Conservation (phyloP, 1,284 basidiomycete species). For the Ustilago esculenta region DNA sequence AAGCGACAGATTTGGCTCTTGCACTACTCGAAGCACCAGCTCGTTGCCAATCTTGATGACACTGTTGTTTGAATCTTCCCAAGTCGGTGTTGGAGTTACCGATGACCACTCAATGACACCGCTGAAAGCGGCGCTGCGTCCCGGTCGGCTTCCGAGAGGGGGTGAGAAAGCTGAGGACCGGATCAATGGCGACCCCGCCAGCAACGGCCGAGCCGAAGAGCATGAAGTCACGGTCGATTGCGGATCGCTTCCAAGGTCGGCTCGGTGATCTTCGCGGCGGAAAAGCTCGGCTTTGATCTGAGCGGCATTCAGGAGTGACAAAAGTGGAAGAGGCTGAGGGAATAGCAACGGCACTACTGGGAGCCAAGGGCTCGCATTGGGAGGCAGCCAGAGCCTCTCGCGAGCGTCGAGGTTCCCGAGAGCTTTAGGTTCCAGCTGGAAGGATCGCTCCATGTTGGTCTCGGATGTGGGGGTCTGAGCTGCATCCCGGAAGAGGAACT, state of each 20-base stretch:
- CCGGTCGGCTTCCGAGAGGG: constrained; percentile 8
- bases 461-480: constrained; percentile 4
- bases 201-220: constrained; percentile 21
- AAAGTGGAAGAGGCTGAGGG: constrained; percentile 53
- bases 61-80: constrained; percentile 22
- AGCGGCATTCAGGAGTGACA: constrained; percentile 45
- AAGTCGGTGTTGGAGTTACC: not conserved
- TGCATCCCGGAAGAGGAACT: constrained; percentile 39
- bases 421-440: constrained; percentile 49
- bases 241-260: constrained; percentile 16
- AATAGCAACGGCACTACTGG: constrained; percentile 55
- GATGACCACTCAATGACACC: constrained; percentile 53
- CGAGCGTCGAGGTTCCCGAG: constrained; percentile 50
- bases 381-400: constrained; percentile 22
- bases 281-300: constrained; percentile 26
- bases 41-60: constrained; percentile 51
- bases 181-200: constrained; percentile 46
- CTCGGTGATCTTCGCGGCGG: constrained; percentile 17
- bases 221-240: constrained; percentile 42
- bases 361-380: constrained; percentile 18
- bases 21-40: constrained; percentile 40
- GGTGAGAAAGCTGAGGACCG: constrained; percentile 42
- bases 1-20: constrained; percentile 42
- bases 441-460: constrained; percentile 42
- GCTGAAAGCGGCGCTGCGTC: constrained; percentile 30